phyloP scores from a whole-genome alignment of 495 filamentous ascomycete genomes.

The Aspergillus egyptiacus region DNA sequence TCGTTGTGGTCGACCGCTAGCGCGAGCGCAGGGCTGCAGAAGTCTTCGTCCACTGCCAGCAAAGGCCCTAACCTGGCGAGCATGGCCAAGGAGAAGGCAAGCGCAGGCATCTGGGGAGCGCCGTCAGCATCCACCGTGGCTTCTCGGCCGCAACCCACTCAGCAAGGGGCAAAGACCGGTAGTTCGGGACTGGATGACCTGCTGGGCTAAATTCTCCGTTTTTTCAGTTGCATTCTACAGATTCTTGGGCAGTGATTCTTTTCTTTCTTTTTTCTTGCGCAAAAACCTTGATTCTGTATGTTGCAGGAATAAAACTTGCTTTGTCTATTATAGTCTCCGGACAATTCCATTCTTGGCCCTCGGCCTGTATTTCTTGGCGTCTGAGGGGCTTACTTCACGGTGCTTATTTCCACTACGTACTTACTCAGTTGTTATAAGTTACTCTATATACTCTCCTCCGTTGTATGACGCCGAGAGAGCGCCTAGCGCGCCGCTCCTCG shows the following conservation, averaged over 20 bases:
- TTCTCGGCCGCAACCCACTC: slow-evolving; percentile 26
- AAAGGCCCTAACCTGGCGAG: slow-evolving; percentile 77
- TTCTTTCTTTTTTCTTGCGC: too few species aligned
- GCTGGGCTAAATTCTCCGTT: slow-evolving; percentile 47
- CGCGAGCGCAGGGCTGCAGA: slow-evolving; percentile 71
- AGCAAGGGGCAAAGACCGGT: slow-evolving; percentile 35
- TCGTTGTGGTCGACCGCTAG: slow-evolving; percentile 77
- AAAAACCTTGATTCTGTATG: slow-evolving; percentile 2
- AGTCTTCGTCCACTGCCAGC: slow-evolving; percentile 54
- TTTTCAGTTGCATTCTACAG: slow-evolving; percentile 3
- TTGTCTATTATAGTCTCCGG: background rate
- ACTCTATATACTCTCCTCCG: too few species aligned
- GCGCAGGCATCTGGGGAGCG: slow-evolving; percentile 87
- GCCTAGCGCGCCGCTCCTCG: too few species aligned
- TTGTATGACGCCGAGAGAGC: background rate
- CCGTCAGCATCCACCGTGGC: slow-evolving; percentile 40
- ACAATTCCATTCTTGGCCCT: background rate
- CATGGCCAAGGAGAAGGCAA: slow-evolving; percentile 93
- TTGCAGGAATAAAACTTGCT: slow-evolving; percentile 8
- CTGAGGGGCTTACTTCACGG: background rate
- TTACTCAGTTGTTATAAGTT: background rate
- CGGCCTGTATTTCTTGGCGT: background rate
- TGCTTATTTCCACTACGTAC: background rate
- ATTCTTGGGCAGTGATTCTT: background rate
- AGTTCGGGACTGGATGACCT: slow-evolving; percentile 57